Conservation (phyloP, 1,284 basidiomycete species). For the Lentinula novae-zelandiae region DNA sequence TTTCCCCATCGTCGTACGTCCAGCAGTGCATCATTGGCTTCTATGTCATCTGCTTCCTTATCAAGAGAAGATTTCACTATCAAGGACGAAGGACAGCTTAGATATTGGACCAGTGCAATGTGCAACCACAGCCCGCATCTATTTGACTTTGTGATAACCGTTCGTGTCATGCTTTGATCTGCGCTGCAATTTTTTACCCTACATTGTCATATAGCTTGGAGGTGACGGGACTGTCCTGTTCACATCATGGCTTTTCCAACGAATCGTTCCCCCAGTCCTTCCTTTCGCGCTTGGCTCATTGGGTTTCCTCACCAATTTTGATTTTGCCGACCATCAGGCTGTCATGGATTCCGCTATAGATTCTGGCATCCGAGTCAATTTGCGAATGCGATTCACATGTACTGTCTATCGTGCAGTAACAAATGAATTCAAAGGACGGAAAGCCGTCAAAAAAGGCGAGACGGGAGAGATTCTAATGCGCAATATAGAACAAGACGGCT, state of each 20-base stretch:
- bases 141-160: constrained; percentile 98
- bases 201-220: constrained; percentile 60
- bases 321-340: constrained; percentile 83
- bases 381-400: constrained; percentile 99
- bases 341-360: constrained; percentile 92
- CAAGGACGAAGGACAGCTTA: constrained; percentile 81
- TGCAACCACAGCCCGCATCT: constrained; percentile 89
- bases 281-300: constrained; percentile 98
- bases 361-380: constrained; percentile 93
- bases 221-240: constrained; percentile 99
- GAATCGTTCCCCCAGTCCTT: constrained; percentile 95
- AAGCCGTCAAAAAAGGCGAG: constrained; percentile 86
- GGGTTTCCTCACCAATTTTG: constrained; percentile 98
- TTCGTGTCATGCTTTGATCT: constrained; percentile 26
- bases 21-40: constrained; percentile 56
- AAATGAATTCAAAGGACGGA: constrained; percentile 65
- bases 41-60: constrained; percentile 40
- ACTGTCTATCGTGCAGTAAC: constrained; percentile 92
- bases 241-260: constrained; percentile 99
- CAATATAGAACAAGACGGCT: constrained; percentile 82
- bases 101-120: constrained; percentile 98
- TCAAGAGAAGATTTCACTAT: constrained; percentile 35
- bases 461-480: constrained; percentile 96
- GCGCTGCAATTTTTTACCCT: constrained; percentile 12
- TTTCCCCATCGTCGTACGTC: constrained; percentile 71